Base-by-base conservation (phyloP, 2,329 filamentous ascomycete genomes). In the Pseudocercospora vitis region DNA sequence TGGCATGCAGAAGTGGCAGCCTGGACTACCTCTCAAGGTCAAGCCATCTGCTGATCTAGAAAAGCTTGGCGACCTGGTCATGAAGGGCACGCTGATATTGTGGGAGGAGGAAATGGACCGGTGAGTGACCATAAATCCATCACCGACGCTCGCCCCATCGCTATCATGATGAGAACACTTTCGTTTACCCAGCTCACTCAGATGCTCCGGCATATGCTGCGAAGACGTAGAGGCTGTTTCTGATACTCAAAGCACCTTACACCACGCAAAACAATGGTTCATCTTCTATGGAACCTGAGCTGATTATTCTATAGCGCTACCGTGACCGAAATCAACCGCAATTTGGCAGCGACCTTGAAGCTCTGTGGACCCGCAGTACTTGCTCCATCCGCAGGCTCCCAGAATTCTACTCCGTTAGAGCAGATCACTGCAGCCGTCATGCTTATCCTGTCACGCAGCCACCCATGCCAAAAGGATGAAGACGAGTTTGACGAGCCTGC, bases 181-280 rank as follows among this genome's bases (percentile, higher is more conserved):
- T 89, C 89, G 91, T 91, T 45, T 92, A 92, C 92, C 91, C 91
- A 96, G 91, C 91, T 96, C 92, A 96, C 91, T 96, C 89, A 89
- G 88, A 97, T 86, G 86, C 89, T 82, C 77, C 57, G 62, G 66
- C 66, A 69, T 56, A 57, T 69, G 66, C 66, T 69, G 66, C 54
- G 53, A 68, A 63, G 52, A 52, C 58, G 58, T 68, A 69, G 66
- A 69, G 66, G 66, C 75, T 78, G 73, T 78, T 78, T 74, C 77
- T 80, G 76, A 80, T 68, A 21, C 48, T 48, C 21, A 29, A 16
- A 44, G 24, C 18, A 35, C 16, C 21, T 14, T 29, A 18, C 28
- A 37, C 14, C 16, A 45, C n/a, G 18, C 3, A 59, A 52, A 52
- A 53, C 55, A 47, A 50, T 56, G 67, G 65, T 78, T 16, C 11